Percentiles rank a stretch among this genome's conserved stretches.
Evolutionary conservation across 2,329 filamentous ascomycete genomes (phyloP).

Genomic region (Pseudogymnoascus sp.): DNA sequence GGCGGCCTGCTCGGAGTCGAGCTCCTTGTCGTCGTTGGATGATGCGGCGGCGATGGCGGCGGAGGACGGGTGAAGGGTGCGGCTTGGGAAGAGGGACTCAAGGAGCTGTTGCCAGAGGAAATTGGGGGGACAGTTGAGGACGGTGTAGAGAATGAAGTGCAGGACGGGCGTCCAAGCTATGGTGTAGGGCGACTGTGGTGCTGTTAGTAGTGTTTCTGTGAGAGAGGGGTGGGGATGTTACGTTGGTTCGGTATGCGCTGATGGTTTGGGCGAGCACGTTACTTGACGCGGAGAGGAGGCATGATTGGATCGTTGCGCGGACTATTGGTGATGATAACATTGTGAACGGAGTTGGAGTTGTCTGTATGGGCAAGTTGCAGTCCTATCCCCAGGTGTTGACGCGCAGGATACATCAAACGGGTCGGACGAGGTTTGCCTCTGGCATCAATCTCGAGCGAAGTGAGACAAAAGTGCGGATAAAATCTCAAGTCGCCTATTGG

Average conservation of each 20-base stretch:
- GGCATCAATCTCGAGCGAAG: background rate
- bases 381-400: background rate
- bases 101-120: constrained; percentile 78
- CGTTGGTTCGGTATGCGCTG: constrained; percentile 50
- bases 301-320: constrained; percentile 55
- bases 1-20: constrained; percentile 34
- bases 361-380: background rate
- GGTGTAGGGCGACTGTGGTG: constrained; percentile 34
- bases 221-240: constrained; percentile 29
- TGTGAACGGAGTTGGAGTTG: constrained; percentile 11
- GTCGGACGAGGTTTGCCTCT: background rate
- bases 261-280: constrained; percentile 68
- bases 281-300: constrained; percentile 55
- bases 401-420: background rate
- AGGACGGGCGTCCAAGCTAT: constrained; percentile 62
- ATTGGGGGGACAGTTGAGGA: constrained; percentile 72
- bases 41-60: constrained; percentile 33
- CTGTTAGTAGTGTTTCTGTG: background rate
- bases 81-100: constrained; percentile 65
- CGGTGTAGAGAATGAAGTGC: constrained; percentile 67
- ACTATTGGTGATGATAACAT: constrained; percentile 40
- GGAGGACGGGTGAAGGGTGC: constrained; percentile 36
- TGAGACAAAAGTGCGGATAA: background rate
- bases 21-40: constrained; percentile 33
- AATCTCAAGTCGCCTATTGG: background rate